Conservation (phyloP, 1,284 basidiomycete genomes). For the Schizopora paradoxa region DNA sequence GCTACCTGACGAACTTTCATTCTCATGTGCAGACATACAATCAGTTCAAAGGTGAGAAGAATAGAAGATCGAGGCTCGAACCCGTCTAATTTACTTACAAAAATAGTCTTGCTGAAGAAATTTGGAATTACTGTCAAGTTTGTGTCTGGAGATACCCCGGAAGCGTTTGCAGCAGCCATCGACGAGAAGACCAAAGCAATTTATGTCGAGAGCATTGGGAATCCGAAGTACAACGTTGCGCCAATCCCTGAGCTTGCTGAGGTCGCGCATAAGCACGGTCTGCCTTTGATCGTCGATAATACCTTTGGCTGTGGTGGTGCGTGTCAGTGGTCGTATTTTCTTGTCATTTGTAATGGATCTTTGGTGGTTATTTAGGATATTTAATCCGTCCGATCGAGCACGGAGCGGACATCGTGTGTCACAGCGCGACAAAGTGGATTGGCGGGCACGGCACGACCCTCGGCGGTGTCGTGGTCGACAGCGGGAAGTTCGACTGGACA, state of each 20-base stretch:
- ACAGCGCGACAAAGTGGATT: slow-evolving; percentile 91
- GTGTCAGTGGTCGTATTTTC: slow-evolving; percentile 13
- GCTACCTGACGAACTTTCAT: neutral
- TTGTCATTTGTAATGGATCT: slow-evolving; percentile 10
- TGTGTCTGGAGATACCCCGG: slow-evolving; percentile 57
- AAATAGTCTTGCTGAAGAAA: slow-evolving; percentile 68
- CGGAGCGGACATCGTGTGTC: slow-evolving; percentile 81
- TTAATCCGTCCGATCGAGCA: slow-evolving; percentile 69
- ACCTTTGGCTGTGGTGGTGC: slow-evolving; percentile 82
- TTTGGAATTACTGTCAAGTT: slow-evolving; percentile 79
- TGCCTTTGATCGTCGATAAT: slow-evolving; percentile 86
- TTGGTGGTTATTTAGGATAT: slow-evolving; percentile 42
- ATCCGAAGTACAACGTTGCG: slow-evolving; percentile 76
- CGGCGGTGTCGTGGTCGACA: slow-evolving; percentile 77
- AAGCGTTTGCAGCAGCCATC: slow-evolving; percentile 67
- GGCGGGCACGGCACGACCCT: slow-evolving; percentile 88
- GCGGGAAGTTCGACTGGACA: slow-evolving; percentile 85
- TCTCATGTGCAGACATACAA: slow-evolving; percentile 64
- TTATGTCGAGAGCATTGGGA: slow-evolving; percentile 81
- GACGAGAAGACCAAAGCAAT: slow-evolving; percentile 76
- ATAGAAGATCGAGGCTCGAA: neutral
- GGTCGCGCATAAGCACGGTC: slow-evolving; percentile 68
- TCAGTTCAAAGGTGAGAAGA: slow-evolving; percentile 72
- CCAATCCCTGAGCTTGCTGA: slow-evolving; percentile 73
- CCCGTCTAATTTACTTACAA: slow-evolving; percentile 10